Evolutionary conservation across 2,329 filamentous ascomycete species (phyloP), one percentile per base, ranked within the genome.

Genomic region (Sporothrix euskadiensis): DNA sequence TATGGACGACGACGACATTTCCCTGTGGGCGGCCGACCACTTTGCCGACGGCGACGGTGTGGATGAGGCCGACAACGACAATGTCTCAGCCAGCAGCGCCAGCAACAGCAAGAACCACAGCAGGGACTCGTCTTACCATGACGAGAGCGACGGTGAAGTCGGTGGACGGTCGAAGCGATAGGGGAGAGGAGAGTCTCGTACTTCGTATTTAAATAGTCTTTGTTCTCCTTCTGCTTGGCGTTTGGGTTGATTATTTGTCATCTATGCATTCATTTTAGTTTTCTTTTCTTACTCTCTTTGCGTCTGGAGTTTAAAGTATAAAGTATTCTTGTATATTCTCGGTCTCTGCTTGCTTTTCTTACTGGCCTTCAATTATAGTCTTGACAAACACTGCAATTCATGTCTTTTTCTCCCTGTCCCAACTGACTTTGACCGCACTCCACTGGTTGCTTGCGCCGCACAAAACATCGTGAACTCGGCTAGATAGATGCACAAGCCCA

Each of bases 1-100:
- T 54, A 87, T 89, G 86, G 84, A 85, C 63, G 87, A 88, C 66
- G 87, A 89, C 73, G 87, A 89, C 75, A 86, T 89, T 71, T 88
- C 87, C 41, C 80, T 89, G 26, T 89, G 88, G 88, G 86, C 85
- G 30, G 81, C 82, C 30, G 82, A 81, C 32, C 81, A 80, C 30
- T 81, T 80, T 47, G 81, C 80, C 56, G 78, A 78, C 8, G 81
- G 75, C 61, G 75, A 76, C 39, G 75, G 70, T 32, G 71, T 26
- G 26, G 26, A 47, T 26, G 44, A 35, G 1, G 73, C 57, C 19
- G 35, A 41, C 57, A 26, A 57, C 44, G 22, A 52, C 39, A 44
- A 14, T 65, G 16, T 16, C 10, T 26, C 19, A 9, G 35, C 26
- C 44, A 5, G 47, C 66, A 44, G 16, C n/a, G 30, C 22, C 39